A percentile compares a stretch with the other conserved stretches of the same genome.
phyloP scores from a whole-genome alignment of 495 filamentous ascomycete genomes.

The Penicillium longicatenatum region DNA sequence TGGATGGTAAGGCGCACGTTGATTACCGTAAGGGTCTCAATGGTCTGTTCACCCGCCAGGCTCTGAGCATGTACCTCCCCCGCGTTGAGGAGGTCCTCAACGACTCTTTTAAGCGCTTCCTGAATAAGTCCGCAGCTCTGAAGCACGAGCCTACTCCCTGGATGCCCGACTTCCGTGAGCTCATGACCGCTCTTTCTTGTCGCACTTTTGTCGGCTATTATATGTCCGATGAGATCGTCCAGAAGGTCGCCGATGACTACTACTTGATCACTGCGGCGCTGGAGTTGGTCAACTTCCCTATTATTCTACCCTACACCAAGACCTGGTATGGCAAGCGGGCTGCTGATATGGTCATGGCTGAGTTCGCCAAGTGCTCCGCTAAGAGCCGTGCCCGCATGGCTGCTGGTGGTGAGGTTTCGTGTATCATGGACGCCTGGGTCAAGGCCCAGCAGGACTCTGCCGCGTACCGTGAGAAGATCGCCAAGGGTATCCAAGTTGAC shows the following conservation, averaged over 20 bases:
- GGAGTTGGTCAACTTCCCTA: constrained; percentile 97
- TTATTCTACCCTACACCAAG: constrained; percentile 94
- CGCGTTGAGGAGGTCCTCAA: constrained; percentile 92
- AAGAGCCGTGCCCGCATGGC: constrained; percentile 93
- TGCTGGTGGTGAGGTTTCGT: constrained; percentile 81
- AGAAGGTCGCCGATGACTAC: constrained; percentile 96
- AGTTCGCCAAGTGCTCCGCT: constrained; percentile 88
- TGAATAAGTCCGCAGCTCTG: constrained; percentile 67
- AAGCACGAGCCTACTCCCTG: constrained; percentile 75
- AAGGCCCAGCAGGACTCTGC: constrained; percentile 80
- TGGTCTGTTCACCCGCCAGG: constrained; percentile 87
- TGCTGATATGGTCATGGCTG: constrained; percentile 84
- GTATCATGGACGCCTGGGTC: constrained; percentile 96
- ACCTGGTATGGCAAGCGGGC: constrained; percentile 98
- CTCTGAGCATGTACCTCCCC: constrained; percentile 85
- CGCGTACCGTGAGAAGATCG: constrained; percentile 72
- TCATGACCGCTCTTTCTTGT: constrained; percentile 93
- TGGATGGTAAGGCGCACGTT: constrained; percentile 92
- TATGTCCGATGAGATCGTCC: constrained; percentile 82
- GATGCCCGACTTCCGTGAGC: constrained; percentile 91
- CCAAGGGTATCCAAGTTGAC: constrained; percentile 66
- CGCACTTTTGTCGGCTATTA: constrained; percentile 97
- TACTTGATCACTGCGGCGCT: constrained; percentile 94
- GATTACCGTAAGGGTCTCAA: constrained; percentile 98
- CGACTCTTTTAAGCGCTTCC: constrained; percentile 76